A percentile compares a stretch with the other conserved stretches of the same genome.
phyloP scores from a whole-genome alignment of 257 asterid species.

The Solanum chilense region DNA sequence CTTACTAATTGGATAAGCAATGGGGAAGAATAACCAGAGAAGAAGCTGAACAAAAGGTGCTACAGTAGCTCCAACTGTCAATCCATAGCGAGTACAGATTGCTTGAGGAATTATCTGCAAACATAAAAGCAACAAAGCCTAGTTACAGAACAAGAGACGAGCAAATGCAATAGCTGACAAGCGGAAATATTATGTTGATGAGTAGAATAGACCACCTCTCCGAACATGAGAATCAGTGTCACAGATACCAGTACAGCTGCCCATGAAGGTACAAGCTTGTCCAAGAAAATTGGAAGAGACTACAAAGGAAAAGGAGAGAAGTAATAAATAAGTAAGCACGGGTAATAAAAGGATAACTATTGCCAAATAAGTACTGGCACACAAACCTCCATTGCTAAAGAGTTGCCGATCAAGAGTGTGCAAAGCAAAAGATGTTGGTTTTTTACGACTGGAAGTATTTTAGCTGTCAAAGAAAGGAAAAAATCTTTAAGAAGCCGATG shows the following conservation, averaged over 20 bases:
- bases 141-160: constrained; percentile 1
- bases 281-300: constrained; percentile 98
- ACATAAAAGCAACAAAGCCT: not conserved
- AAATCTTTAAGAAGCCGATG: not conserved
- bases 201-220: constrained; percentile 52
- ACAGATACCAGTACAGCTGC: constrained; percentile 87
- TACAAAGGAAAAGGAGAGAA: constrained; percentile 10
- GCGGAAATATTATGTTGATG: not conserved
- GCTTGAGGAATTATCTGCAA: constrained; percentile 96
- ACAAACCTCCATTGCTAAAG: constrained; percentile 98
- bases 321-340: not conserved
- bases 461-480: constrained; percentile 47
- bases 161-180: not conserved
- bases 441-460: constrained; percentile 92
- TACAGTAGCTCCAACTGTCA: constrained; percentile 79
- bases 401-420: constrained; percentile 99
- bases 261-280: constrained; percentile 97
- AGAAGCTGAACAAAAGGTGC: constrained; percentile 92
- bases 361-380: not conserved
- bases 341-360: not conserved
- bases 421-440: constrained; percentile 97
- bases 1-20: constrained; percentile 97
- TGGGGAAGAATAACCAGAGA: constrained; percentile 80
- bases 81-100: constrained; percentile 87
- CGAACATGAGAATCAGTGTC: constrained; percentile 91